Evolutionary conservation across 495 filamentous ascomycete genomes (phyloP), one percentile per base, ranked within the genome.

Genomic region (Penicillium tannophilum): DNA sequence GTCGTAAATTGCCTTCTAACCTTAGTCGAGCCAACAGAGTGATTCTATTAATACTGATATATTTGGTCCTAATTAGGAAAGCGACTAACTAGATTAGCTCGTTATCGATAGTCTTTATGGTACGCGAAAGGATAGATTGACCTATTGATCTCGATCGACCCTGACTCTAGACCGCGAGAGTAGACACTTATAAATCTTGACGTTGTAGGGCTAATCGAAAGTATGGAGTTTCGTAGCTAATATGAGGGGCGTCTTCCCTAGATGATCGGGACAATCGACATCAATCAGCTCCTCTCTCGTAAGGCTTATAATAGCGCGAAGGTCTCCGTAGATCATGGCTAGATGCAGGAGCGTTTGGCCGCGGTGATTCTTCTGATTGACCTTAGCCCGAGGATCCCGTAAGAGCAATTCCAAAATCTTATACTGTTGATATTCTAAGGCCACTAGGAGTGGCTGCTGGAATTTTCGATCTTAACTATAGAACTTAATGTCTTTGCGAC

Each of bases 381-480:
- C 17, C 12, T 56, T 41, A 17, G 33, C 17, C 12, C 30, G 43
- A 9, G 31, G 17, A 17, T 56, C 54, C 4, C 23, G n/a, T 20
- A 56, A 39, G 24, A 56, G 33, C 1, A 43, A 17, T 41, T 48
- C 6, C n/a, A 56, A 50, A 28, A 56, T 56, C 31, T 56, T 45
- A 39, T 50, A 11, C 36, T 56, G 54, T 50, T 19, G 45, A 28
- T 48, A 56, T 56, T 56, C 45, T 30, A 56, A n/a, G 17, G 55
- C 45, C 33, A 56, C 44, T 19, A 56, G 33, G 17, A 56, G 30
- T 16, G 55, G 55, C 19, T 35, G 20, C 30, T 56, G 55, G 12
- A 12, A 0, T 54, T 43, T 54, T 28, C 9, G 52, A 31, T 30
- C 35, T 20, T 30, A 4, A 7, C 23, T 43, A 14, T 43, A 26